Evolutionary conservation across 495 filamentous ascomycete species (phyloP).

Genomic region (Xylaria cubensis): DNA sequence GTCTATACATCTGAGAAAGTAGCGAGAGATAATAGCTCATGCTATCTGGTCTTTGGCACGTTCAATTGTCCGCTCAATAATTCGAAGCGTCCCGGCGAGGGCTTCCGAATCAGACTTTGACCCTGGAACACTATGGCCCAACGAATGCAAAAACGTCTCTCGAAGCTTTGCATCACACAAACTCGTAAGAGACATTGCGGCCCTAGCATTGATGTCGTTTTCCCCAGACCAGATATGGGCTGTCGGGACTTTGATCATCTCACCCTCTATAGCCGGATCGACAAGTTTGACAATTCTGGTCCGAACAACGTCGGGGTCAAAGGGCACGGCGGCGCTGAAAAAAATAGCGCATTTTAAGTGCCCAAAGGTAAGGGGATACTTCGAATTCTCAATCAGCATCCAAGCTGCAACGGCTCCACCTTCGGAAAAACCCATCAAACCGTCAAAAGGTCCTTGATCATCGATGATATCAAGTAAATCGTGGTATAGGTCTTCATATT

Average conservation of each 20-base stretch:
- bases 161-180: constrained; percentile 9
- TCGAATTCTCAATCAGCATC: constrained; percentile 40
- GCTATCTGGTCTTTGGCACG: constrained; percentile 11
- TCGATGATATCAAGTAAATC: constrained; percentile 35
- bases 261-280: constrained; percentile 36
- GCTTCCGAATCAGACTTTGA: constrained; percentile 21
- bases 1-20: neutral
- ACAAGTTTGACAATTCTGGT: constrained; percentile 29
- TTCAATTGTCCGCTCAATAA: constrained; percentile 30
- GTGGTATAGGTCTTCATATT: constrained; percentile 32
- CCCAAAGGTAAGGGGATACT: constrained; percentile 33
- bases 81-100: constrained; percentile 22
- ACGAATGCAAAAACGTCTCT: constrained; percentile 15
- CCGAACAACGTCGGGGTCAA: constrained; percentile 36
- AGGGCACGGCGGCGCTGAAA: constrained; percentile 37
- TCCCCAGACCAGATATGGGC: constrained; percentile 36
- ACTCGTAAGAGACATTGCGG: constrained; percentile 1
- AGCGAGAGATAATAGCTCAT: neutral
- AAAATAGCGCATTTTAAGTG: constrained; percentile 38
- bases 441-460: constrained; percentile 65
- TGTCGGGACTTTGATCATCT: constrained; percentile 35
- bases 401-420: constrained; percentile 65
- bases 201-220: constrained; percentile 5
- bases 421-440: constrained; percentile 70
- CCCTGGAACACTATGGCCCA: constrained; percentile 28